A percentile compares a stretch with the other conserved stretches of the same genome.
These are phyloP conservation scores for Komagataella phaffii DNA, from an alignment of 805 yeast species.

Conservation along the genomic window DNA sequence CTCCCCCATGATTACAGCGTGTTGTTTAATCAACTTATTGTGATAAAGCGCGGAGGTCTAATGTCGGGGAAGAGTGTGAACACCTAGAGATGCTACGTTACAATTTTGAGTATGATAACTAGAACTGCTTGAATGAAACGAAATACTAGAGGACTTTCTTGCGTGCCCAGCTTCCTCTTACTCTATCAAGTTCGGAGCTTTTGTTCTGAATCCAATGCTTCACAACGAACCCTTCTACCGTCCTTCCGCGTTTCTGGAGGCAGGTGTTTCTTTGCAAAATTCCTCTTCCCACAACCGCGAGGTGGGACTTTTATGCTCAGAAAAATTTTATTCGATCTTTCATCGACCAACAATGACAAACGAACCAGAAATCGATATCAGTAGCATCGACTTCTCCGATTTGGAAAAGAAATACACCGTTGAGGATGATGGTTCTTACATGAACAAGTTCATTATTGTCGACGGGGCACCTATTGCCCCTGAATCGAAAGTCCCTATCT, in stretches of 20 bases:
- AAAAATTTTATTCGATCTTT: background rate
- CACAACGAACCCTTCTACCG: background rate
- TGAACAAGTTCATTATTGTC: conserved; percentile 71
- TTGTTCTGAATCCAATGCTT: background rate
- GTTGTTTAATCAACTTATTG: background rate
- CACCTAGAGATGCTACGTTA: background rate
- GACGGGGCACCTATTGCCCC: conserved; percentile 97
- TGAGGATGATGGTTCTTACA: conserved; percentile 38
- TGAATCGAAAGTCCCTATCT: conserved; percentile 69
- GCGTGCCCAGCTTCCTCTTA: too few species aligned
- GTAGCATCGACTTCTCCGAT: conserved; percentile 69
- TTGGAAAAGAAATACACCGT: conserved; percentile 66
- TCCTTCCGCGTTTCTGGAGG: background rate
- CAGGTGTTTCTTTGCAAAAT: background rate
- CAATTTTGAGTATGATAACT: background rate
- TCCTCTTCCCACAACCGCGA: background rate
- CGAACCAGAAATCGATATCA: conserved; percentile 29
- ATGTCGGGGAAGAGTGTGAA: background rate
- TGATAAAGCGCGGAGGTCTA: background rate
- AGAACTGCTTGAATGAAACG: too few species aligned
- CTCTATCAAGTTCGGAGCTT: background rate
- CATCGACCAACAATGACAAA: background rate
- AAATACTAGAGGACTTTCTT: too few species aligned
- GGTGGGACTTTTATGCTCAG: background rate
- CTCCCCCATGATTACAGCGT: background rate